Evolutionary conservation across 495 filamentous ascomycete species (phyloP), one percentile per base, ranked within the genome.

Genomic region (Talaromyces nanjingensis): DNA sequence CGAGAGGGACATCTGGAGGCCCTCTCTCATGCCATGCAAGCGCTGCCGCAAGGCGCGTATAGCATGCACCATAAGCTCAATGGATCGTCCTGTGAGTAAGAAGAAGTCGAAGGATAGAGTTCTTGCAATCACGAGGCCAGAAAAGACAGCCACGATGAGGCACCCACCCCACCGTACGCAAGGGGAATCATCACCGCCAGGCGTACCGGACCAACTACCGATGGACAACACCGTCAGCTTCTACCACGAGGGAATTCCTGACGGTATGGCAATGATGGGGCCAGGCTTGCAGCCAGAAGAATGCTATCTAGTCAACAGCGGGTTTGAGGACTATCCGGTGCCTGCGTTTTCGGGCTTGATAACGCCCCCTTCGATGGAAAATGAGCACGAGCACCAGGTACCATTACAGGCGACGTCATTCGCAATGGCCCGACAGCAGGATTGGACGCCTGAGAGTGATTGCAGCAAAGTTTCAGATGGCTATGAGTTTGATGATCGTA

Each of bases 11-110:
- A 53, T 47, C 24, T 64, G 63, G 63, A 59, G 57, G 22, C 55
- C 55, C n/a, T 52, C 63, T 60, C 55, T 64, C 11, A 64, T 59
- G 63, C 57, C 63, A 34, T 64, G 63, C 57, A 64, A 60, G 42
- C 63, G 63, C 14, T 64, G 63, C 42, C 63, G 63, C 18, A 64
- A 59, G 37, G 55, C 55, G 11, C 55, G 39, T 34, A 45, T 64
- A 53, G n/a, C 20, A 18, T 64, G 63, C 14, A 64, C 63, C 9
- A 64, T 64, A 16, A 64, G 63, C 56, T 59, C 63, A 34, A 60
- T 59, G 42, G 63, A 64, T 37, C 55, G 55, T n/a, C 29, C 42
- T 1, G 25, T 60, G 8, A 34, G 60, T 24, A 62, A 54, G 20
- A 62, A 53, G n/a, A 60, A 60, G 24, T 12, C 25, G 34, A 60